These are phyloP conservation scores for Claviceps africana DNA, from an alignment of 2,329 filamentous ascomycete genomes.

Conservation along the genomic window DNA sequence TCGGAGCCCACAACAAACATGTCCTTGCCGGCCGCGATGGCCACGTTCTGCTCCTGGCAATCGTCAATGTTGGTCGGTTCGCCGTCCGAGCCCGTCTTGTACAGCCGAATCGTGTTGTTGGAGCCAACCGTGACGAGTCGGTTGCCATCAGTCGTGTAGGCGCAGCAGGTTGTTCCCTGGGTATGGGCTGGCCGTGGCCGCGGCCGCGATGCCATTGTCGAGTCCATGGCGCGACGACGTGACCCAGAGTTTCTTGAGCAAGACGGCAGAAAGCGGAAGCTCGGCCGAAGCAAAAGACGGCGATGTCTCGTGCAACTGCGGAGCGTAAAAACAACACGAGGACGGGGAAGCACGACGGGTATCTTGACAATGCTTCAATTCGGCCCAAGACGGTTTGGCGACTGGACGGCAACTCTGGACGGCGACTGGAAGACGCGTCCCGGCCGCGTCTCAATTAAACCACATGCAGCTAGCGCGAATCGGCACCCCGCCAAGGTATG, in stretches of 20 bases:
- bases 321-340: background rate
- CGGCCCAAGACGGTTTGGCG: background rate
- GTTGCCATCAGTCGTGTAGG: conserved; percentile 78
- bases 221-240: conserved; percentile 16
- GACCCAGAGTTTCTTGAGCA: background rate
- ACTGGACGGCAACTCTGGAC: background rate
- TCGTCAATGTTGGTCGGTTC: conserved; percentile 90
- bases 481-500: conserved; percentile 1
- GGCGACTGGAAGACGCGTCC: conserved; percentile 22
- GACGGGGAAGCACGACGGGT: background rate
- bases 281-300: background rate
- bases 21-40: conserved; percentile 60
- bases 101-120: conserved; percentile 87
- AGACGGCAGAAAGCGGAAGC: background rate
- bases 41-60: conserved; percentile 71
- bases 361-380: background rate
- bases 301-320: background rate
- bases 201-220: conserved; percentile 27
- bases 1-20: conserved; percentile 85
- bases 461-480: background rate
- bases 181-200: conserved; percentile 62
- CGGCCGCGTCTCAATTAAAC: conserved; percentile 20
- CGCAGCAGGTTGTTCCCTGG: conserved; percentile 70
- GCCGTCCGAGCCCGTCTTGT: conserved; percentile 79
- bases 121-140: conserved; percentile 83